phyloP scores from a whole-genome alignment of 805 yeast genomes.

The Metschnikowia colocasiae region DNA sequence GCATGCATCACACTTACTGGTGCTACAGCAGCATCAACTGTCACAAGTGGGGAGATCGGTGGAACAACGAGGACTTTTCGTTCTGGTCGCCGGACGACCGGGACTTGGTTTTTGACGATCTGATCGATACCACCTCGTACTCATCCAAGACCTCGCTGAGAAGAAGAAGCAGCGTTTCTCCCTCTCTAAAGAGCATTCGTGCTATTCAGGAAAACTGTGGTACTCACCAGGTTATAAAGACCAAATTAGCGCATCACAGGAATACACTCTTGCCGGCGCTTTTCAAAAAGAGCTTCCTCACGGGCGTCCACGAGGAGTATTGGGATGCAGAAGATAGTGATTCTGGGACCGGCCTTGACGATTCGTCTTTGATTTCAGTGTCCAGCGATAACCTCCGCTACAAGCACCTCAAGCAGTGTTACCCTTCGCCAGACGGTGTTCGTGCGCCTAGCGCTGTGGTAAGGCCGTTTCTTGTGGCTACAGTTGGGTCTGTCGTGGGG shows the following conservation, averaged over 20 bases:
- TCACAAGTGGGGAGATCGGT: conserved; percentile 84
- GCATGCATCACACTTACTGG: conserved; percentile 80
- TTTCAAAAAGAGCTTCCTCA: conserved; percentile 9
- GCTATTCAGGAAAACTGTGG: conserved; percentile 8
- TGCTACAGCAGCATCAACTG: conserved; percentile 69
- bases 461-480: conserved; percentile 70
- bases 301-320: conserved; percentile 5
- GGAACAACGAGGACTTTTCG: conserved; percentile 94
- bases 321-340: conserved; percentile 4
- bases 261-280: conserved; percentile 12
- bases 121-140: conserved; percentile 3
- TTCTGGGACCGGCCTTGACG: conserved; percentile 6
- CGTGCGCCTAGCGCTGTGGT: conserved; percentile 72
- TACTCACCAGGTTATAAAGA: conserved; percentile 9
- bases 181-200: conserved; percentile 12
- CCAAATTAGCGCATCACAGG: conserved; percentile 11
- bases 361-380: conserved; percentile 12
- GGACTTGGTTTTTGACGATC: conserved; percentile 22
- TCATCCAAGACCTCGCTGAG: conserved; percentile 10
- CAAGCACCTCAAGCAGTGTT: conserved; percentile 32
- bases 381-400: conserved; percentile 16
- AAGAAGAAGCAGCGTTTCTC: conserved; percentile 15
- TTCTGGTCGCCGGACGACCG: conserved; percentile 72
- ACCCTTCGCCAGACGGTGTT: conserved; percentile 55
- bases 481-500: conserved; percentile 53